phyloP scores from a whole-genome alignment of 305 asterid genomes.

The Plantago lanceolata region DNA sequence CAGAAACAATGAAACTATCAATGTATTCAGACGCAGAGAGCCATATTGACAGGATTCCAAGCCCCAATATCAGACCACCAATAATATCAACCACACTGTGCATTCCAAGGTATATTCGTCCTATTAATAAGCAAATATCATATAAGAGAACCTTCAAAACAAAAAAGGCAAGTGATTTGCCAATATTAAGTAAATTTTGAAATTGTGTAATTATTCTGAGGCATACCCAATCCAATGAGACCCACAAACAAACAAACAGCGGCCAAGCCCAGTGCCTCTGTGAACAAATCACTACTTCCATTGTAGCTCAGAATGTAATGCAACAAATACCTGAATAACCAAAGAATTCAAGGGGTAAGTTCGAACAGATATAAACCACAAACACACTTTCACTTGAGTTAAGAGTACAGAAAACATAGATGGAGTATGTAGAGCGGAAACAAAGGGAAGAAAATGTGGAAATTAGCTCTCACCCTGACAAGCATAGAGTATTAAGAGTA shows the following conservation, averaged over 20 bases:
- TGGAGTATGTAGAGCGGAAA: neutral
- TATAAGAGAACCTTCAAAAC: slow-evolving; percentile 14
- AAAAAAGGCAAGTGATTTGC: slow-evolving; percentile 18
- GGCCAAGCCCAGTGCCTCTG: slow-evolving; percentile 38
- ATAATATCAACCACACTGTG: slow-evolving; percentile 81
- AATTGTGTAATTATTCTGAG: slow-evolving; percentile 1
- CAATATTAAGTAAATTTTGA: slow-evolving; percentile 2
- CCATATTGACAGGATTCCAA: slow-evolving; percentile 71
- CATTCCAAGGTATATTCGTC: slow-evolving; percentile 96
- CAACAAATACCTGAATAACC: slow-evolving; percentile 77
- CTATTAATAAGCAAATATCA: slow-evolving; percentile 33
- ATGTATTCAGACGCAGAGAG: slow-evolving; percentile 53
- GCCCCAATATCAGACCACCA: slow-evolving; percentile 69
- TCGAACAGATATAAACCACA: too few relatives aligned
- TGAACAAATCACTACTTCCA: slow-evolving; percentile 33
- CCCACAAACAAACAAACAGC: slow-evolving; percentile 57
- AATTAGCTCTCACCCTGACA: slow-evolving; percentile 60
- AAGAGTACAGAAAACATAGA: too few relatives aligned
- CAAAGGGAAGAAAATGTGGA: slow-evolving; percentile 2
- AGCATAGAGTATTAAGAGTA: slow-evolving; percentile 92
- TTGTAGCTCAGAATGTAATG: slow-evolving; percentile 56
- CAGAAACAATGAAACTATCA: slow-evolving; percentile 61
- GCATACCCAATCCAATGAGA: slow-evolving; percentile 71
- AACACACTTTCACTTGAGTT: too few relatives aligned
- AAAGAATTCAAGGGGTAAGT: too few relatives aligned